phyloP scores from a whole-genome alignment of 2,329 filamentous ascomycete genomes.

The Fusarium luffae region DNA sequence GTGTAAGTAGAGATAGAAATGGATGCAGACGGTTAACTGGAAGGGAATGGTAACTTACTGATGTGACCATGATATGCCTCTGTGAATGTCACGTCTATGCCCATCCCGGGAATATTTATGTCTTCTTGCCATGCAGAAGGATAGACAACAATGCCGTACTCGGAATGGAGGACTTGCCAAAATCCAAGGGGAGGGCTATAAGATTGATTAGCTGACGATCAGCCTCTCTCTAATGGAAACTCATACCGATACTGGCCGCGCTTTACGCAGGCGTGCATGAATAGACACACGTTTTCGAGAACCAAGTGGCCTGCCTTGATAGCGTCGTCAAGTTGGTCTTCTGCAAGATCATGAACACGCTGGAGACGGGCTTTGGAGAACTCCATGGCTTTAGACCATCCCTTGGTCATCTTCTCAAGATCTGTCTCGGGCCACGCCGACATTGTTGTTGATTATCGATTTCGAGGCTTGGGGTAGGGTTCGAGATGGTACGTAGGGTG shows the following conservation, averaged over 20 bases:
- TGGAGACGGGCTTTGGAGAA: conserved; percentile 51
- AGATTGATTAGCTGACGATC: background rate
- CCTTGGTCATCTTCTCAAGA: conserved; percentile 51
- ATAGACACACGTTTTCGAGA: conserved; percentile 55
- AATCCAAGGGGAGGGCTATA: conserved; percentile 52
- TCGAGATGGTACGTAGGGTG: background rate
- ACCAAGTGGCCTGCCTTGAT: conserved; percentile 50
- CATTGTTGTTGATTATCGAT: conserved; percentile 29
- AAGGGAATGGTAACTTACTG: conserved; percentile 38
- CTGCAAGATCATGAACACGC: conserved; percentile 48
- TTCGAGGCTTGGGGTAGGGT: background rate
- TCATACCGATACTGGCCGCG: conserved; percentile 52
- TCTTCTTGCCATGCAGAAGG: conserved; percentile 54
- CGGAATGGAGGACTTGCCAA: conserved; percentile 52
- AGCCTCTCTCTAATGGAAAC: background rate
- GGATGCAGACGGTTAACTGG: background rate
- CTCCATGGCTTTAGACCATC: conserved; percentile 53
- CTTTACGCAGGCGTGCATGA: conserved; percentile 54
- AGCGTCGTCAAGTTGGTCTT: conserved; percentile 49
- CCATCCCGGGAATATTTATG: conserved; percentile 49
- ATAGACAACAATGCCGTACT: conserved; percentile 56
- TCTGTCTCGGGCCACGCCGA: conserved; percentile 45
- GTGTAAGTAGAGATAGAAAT: conserved; percentile 7
- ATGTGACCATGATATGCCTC: conserved; percentile 54
- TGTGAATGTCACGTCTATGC: conserved; percentile 51